Conservation (phyloP, 257 asterid genomes). For the Solanum sejunctum region DNA sequence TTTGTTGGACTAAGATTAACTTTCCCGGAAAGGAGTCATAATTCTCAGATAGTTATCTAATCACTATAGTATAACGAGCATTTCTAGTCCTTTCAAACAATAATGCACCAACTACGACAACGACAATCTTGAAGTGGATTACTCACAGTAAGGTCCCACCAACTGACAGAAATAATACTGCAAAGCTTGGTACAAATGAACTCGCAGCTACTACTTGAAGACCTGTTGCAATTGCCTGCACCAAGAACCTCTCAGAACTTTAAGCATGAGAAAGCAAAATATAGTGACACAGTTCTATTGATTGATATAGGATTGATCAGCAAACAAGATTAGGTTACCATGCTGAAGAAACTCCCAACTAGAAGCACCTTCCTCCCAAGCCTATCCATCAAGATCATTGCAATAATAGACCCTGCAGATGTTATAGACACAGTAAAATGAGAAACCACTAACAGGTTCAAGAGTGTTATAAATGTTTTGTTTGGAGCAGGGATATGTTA, state of each 20-base stretch:
- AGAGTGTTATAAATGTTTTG: not conserved
- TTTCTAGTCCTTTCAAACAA: not conserved
- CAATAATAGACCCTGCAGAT: constrained; percentile 60
- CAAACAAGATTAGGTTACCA: constrained; percentile 53
- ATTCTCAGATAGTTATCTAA: not conserved
- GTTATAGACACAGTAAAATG: not conserved
- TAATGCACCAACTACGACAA: not conserved
- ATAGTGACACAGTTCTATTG: not conserved
- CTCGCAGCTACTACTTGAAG: constrained; percentile 63
- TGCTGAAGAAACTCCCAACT: constrained; percentile 85
- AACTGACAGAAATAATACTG: constrained; percentile 44
- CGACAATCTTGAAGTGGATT: not conserved
- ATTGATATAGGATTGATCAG: not conserved
- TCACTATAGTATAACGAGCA: not conserved
- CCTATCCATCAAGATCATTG: constrained; percentile 89
- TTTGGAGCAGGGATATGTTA: constrained; percentile 3
- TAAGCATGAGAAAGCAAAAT: not conserved
- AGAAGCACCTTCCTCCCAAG: constrained; percentile 87
- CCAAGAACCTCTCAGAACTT: constrained; percentile 1
- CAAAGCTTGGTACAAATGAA: constrained; percentile 23
- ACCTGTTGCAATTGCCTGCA: constrained; percentile 63
- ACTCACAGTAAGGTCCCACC: constrained; percentile 92
- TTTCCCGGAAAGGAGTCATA: not conserved
- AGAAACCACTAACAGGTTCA: not conserved
- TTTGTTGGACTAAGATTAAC: not conserved